Conservation (phyloP, 306 rosid genomes). For the Acacia confusa region DNA sequence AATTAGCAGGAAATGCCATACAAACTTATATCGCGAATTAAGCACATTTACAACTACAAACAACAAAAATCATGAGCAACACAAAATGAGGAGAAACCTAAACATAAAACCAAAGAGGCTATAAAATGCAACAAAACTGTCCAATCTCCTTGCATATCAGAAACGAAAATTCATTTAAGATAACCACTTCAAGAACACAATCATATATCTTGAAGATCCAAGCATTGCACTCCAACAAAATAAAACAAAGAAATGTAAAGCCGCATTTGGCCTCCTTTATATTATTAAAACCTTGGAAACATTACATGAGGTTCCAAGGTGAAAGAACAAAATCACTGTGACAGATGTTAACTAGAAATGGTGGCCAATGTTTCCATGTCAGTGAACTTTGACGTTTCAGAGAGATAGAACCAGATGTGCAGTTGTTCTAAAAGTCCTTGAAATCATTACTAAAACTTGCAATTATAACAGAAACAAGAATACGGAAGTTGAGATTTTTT, state of each 20-base stretch:
- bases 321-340: neutral
- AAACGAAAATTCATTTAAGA: neutral
- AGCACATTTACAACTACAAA: slow-evolving; percentile 1
- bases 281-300: neutral
- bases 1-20: slow-evolving; percentile 3
- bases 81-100: neutral
- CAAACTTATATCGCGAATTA: slow-evolving; percentile 8
- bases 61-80: no score
- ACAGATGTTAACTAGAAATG: no score
- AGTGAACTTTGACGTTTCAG: no score
- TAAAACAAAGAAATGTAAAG: neutral
- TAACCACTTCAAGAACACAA: neutral
- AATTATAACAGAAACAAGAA: neutral
- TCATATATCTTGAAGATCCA: neutral
- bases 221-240: neutral
- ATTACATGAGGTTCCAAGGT: neutral
- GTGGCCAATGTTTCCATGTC: no score
- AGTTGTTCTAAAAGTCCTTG: no score
- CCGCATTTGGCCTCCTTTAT: neutral
- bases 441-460: no score
- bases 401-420: no score
- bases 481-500: no score
- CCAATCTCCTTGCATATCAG: neutral
- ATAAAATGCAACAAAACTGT: neutral
- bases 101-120: neutral